These are phyloP conservation scores for Apiospora sp. DNA, from an alignment of 2,329 filamentous ascomycete species.

Conservation along the genomic window DNA sequence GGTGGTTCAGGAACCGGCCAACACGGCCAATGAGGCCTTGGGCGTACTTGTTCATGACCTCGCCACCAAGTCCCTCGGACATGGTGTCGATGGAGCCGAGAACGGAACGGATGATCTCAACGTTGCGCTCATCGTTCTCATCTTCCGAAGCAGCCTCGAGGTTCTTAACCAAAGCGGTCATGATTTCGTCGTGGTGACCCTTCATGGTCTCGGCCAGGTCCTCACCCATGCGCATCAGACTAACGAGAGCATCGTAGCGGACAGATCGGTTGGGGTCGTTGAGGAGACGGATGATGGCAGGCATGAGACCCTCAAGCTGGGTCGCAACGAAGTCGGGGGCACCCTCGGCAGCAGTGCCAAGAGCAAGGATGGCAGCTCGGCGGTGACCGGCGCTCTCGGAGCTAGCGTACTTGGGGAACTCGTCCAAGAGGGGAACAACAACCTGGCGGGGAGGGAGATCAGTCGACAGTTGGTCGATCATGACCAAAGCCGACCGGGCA, in stretches of 20 bases:
- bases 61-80: constrained; percentile 82
- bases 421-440: constrained; percentile 88
- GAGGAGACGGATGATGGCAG: constrained; percentile 82
- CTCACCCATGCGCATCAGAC: constrained; percentile 88
- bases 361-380: constrained; percentile 87
- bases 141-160: constrained; percentile 80
- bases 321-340: constrained; percentile 97
- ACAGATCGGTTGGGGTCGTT: constrained; percentile 86
- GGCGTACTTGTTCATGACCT: constrained; percentile 83
- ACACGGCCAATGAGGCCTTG: constrained; percentile 84
- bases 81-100: constrained; percentile 92
- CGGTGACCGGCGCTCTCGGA: constrained; percentile 79
- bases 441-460: constrained; percentile 93
- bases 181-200: constrained; percentile 83
- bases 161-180: constrained; percentile 87
- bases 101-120: constrained; percentile 87
- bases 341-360: constrained; percentile 95
- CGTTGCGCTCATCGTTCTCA: constrained; percentile 75
- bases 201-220: constrained; percentile 91
- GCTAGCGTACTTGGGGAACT: constrained; percentile 82
- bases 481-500: constrained; percentile 81
- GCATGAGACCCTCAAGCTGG: constrained; percentile 86
- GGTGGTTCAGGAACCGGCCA: constrained; percentile 82
- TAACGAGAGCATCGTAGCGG: constrained; percentile 85
- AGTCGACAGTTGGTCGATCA: constrained; percentile 88